Percentiles rank a stretch among this genome's conserved stretches.
phyloP scores from a whole-genome alignment of 805 yeast genomes.

The Kockiozyma suomiensis region DNA sequence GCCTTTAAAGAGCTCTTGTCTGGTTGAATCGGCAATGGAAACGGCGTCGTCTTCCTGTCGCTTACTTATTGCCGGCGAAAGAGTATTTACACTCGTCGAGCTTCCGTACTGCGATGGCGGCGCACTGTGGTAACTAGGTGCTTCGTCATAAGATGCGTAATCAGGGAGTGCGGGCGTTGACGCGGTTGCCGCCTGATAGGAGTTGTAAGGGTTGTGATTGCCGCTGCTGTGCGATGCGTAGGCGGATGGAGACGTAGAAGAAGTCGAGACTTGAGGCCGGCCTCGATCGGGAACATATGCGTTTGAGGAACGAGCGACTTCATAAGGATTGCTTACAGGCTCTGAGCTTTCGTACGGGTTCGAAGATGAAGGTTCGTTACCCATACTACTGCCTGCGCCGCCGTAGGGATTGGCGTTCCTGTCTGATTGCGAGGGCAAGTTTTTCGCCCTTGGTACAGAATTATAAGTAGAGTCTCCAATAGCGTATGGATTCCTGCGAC shows the following conservation, averaged over 20 bases:
- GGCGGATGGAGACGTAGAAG: neutral
- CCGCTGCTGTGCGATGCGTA: neutral
- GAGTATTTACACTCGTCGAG: neutral
- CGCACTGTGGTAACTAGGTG: constrained; percentile 7
- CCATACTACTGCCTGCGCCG: neutral
- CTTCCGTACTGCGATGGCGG: neutral
- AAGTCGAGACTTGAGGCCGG: neutral
- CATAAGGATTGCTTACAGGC: constrained; percentile 19
- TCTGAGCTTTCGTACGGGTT: constrained; percentile 15
- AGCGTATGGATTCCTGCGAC: constrained; percentile 20
- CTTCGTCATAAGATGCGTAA: neutral
- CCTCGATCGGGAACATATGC: constrained; percentile 9
- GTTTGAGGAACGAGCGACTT: neutral
- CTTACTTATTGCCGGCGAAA: neutral
- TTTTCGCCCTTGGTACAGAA: constrained; percentile 3
- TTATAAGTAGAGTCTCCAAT: constrained; percentile 12
- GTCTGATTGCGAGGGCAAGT: neutral
- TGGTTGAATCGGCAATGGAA: constrained; percentile 15
- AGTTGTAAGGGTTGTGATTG: neutral
- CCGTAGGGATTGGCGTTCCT: constrained; percentile 1
- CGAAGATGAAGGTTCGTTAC: neutral
- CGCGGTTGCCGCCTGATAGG: neutral
- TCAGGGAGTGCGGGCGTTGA: constrained; percentile 12
- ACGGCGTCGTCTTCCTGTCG: constrained; percentile 9
- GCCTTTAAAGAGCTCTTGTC: constrained; percentile 27